Base-by-base conservation (phyloP, 805 yeast species). In the Tetrapisispora fleetii region DNA sequence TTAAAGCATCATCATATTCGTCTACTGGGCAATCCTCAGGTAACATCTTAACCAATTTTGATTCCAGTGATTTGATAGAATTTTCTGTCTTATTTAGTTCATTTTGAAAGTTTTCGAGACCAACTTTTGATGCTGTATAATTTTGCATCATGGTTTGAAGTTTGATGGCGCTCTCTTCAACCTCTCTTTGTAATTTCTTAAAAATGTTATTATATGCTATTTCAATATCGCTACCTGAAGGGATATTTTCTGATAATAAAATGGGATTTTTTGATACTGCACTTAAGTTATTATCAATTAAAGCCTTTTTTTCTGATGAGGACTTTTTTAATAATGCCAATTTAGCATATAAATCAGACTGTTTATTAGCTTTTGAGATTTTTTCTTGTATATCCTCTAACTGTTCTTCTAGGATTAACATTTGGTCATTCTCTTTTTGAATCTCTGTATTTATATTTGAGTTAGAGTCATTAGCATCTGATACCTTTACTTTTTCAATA, bases 311-410 rank as follows among this genome's bases (percentile, higher is more conserved):
- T 11, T 63, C 53, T 16, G 56, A 51, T 7, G 58, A 22, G 1
- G 57, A 49, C 14, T 52, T 49, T 50, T 58, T 64, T 48, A 59
- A 40, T 41, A 80, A 57, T 0, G 73, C 68, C 3, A 79, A 57
- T 52, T 76, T 79, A 0, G 87, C 83, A 51, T 76, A 69, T 2
- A 73, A 56, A 44, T 81, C 89, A 0, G 84, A 70, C 57, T 78
- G 83, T 55, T 75, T 73, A 54, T 77, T 81, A 3, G 77, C 72
- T 16, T 68, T 64, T 4, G 76, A 58, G 14, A 85, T 68, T 19
- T 77, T 73, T 17, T 71, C 71, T 48, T 76, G 75, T 16, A 80
- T 56, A 0, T 70, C 71, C 10, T 86, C 93, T 11, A 80, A 58
- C 21, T 73, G 72, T 18, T 59, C 54, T 52, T 77, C 81, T 3